Base-by-base conservation (phyloP, 331 rosid genomes). In the Saraca asoca region DNA sequence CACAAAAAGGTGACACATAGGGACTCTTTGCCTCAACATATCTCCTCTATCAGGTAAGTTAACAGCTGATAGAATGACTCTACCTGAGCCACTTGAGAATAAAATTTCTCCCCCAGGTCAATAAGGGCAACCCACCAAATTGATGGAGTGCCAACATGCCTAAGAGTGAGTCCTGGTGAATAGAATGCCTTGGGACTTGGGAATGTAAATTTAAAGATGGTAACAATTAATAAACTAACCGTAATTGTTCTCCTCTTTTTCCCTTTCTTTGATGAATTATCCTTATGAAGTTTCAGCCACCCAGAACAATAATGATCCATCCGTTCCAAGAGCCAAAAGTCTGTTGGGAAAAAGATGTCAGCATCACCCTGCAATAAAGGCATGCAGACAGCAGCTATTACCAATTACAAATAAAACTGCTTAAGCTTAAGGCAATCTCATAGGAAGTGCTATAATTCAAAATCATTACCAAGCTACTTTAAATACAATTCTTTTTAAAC, bases 231-330 rank as follows among this genome's bases (percentile, higher is more conserved):
- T 15, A 16, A 70, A 83, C 93, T 78, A 71, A 92, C 98, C 54
- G 42, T 85, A 38, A 87, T 85, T 49, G 95, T 87, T 81, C 98
- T 82, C 79, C 98, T 84, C 80, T 92, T 89, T 81, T 79, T 87
- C 79, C 95, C 96, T 66, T 68, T 75, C 81, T 87, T 89, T n/a
- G 87, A 74, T 20, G 85, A 67, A 53, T 67, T 34, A 70, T 81
- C 87, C 9, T 64, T 73, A 7, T 66, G 72, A 43, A 75, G 76
- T 72, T 84, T 85, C 75, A 73, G 67, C 95, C 89, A 84, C 60
- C 98, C 94, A 41, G 98, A 89, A 78, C 96, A 87, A 75, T 80
- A 87, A 87, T 92, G 96, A 56, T 92, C 98, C 9, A 92, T 84
- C 48, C 52, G 86, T 72, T 92, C 98, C 80, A 92, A 80, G 73